A percentile compares a stretch with the other conserved stretches of the same genome.
Conservation (phyloP, 176 grass and related monocot genomes). For the Oropetium thomaeum region DNA sequence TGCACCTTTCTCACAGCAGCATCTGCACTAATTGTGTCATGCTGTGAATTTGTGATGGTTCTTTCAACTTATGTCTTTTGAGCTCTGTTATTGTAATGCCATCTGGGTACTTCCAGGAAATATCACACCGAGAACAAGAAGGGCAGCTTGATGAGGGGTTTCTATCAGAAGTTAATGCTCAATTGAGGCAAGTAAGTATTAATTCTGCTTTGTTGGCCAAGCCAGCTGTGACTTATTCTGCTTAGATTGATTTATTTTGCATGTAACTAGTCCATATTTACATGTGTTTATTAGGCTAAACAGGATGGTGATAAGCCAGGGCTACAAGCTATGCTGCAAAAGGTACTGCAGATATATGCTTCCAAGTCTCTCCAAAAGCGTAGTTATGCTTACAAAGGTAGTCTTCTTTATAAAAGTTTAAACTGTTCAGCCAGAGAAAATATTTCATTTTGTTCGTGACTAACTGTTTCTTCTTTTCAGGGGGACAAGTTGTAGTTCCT, state of each 20-base stretch:
- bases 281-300: constrained; percentile 65
- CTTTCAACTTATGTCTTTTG: background rate
- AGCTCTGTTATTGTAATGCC: background rate
- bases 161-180: constrained; percentile 90
- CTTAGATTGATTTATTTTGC: background rate
- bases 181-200: constrained; percentile 79
- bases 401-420: background rate
- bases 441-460: constrained; percentile 4
- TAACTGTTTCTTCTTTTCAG: constrained; percentile 34
- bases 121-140: constrained; percentile 74
- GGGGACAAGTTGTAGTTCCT: constrained; percentile 56
- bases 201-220: background rate
- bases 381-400: constrained; percentile 91
- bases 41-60: background rate
- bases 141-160: constrained; percentile 87
- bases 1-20: constrained; percentile 9
- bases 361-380: constrained; percentile 73
- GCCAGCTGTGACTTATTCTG: background rate
- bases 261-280: constrained; percentile 14
- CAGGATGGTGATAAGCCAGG: constrained; percentile 89
- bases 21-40: background rate
- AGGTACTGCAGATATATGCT: constrained; percentile 89
- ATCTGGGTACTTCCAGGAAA: constrained; percentile 45
- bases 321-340: constrained; percentile 83
- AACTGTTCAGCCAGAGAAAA: no score